phyloP scores from a whole-genome alignment of 148 eudicot genomes.

The Rheum nobile region DNA sequence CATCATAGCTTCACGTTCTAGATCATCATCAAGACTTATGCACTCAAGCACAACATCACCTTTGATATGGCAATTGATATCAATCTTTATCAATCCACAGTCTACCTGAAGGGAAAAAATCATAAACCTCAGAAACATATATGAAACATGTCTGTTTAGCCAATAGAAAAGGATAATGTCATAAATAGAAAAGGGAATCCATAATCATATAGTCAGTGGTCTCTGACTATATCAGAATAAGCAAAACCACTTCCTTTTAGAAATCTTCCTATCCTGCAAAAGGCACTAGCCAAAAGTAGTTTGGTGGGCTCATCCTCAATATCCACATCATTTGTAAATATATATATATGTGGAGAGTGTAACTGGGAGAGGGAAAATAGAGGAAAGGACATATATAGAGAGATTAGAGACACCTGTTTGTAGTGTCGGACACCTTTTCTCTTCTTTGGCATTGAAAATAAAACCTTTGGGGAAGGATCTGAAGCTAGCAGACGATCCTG shows the following conservation, averaged over 20 bases:
- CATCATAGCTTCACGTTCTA: constrained; percentile 58
- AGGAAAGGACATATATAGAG: neutral
- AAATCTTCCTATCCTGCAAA: neutral
- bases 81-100: constrained; percentile 58
- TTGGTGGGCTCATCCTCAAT: neutral
- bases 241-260: neutral
- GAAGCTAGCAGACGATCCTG: constrained; percentile 45
- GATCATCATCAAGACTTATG: constrained; percentile 46
- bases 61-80: constrained; percentile 67
- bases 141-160: neutral
- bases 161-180: neutral
- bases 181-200: neutral
- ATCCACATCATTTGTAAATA: neutral
- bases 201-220: neutral
- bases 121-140: neutral
- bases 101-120: constrained; percentile 42
- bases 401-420: constrained; percentile 47
- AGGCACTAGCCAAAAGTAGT: neutral
- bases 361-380: neutral
- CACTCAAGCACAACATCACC: constrained; percentile 92
- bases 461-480: constrained; percentile 46
- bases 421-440: constrained; percentile 44
- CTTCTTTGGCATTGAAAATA: constrained; percentile 51
- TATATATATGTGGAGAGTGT: neutral
- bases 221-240: neutral